Conservation (phyloP, 257 asterid genomes). For the Craterostigma plantagineum region DNA sequence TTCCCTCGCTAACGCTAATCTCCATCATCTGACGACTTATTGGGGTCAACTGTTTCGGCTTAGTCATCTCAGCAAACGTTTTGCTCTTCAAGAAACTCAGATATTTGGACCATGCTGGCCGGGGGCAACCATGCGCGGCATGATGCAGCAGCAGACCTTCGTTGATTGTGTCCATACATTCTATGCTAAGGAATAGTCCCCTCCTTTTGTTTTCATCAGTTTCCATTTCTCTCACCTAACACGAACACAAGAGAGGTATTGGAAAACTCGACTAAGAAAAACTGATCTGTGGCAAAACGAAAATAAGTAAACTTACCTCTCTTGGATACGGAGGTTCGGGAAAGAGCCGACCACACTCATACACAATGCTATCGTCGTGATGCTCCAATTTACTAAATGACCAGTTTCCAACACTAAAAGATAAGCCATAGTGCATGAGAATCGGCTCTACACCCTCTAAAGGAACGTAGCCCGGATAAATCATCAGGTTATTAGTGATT, state of each 20-base stretch:
- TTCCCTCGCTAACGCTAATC: conserved; percentile 20
- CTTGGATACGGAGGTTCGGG: conserved; percentile 96
- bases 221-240: conserved; percentile 60
- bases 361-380: conserved; percentile 75
- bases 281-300: conserved; percentile 1
- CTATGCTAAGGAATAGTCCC: conserved; percentile 45
- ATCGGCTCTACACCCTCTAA: conserved; percentile 81
- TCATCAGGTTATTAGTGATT: conserved; percentile 78
- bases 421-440: conserved; percentile 90
- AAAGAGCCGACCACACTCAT: conserved; percentile 79
- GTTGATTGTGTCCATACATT: conserved; percentile 70
- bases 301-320: conserved; percentile 41
- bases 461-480: conserved; percentile 91
- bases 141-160: conserved; percentile 79
- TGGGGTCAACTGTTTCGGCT: conserved; percentile 43
- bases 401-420: conserved; percentile 86
- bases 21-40: conserved; percentile 55
- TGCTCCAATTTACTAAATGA: conserved; percentile 75
- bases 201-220: conserved; percentile 42
- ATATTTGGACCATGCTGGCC: conserved; percentile 75
- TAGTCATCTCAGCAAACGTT: conserved; percentile 50
- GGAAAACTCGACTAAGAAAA: no score
- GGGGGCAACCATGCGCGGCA: conserved; percentile 60
- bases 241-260: neutral
- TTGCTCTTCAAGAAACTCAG: conserved; percentile 80